Conservation (phyloP, 2,329 filamentous ascomycete species). For the Proliferodiscus dingleyae region DNA sequence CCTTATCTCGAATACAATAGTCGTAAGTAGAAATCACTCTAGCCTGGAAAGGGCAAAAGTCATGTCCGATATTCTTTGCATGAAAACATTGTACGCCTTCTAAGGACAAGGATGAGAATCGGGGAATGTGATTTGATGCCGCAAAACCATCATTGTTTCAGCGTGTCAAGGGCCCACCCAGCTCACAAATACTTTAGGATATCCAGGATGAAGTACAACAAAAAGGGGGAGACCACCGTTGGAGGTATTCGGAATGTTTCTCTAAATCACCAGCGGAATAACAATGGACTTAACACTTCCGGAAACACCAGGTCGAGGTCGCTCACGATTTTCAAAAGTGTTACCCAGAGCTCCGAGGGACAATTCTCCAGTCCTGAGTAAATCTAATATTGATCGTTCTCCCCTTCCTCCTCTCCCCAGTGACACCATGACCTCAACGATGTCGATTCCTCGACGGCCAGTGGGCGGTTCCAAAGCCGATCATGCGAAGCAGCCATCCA, state of each 20-base stretch:
- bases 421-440: constrained; percentile 11
- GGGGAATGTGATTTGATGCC: constrained; percentile 9
- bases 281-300: constrained; percentile 9
- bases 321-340: constrained; percentile 25
- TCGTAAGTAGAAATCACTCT: background rate
- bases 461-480: constrained; percentile 19
- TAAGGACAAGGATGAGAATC: constrained; percentile 1
- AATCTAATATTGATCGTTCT: constrained; percentile 11
- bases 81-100: constrained; percentile 4
- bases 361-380: constrained; percentile 5
- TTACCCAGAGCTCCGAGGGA: constrained; percentile 18
- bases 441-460: constrained; percentile 24
- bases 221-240: background rate
- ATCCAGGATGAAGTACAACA: constrained; percentile 2
- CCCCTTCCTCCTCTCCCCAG: constrained; percentile 22
- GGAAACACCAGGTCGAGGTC: constrained; percentile 20
- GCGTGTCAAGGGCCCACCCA: background rate
- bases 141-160: constrained; percentile 8
- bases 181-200: constrained; percentile 4
- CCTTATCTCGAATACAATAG: too few species aligned
- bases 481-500: constrained; percentile 14
- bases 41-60: constrained; percentile 5
- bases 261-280: background rate
- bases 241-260: too few species aligned
- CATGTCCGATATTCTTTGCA: background rate